phyloP scores from a whole-genome alignment of 1,139 yeast genomes.

The Blastobotrys elegans region DNA sequence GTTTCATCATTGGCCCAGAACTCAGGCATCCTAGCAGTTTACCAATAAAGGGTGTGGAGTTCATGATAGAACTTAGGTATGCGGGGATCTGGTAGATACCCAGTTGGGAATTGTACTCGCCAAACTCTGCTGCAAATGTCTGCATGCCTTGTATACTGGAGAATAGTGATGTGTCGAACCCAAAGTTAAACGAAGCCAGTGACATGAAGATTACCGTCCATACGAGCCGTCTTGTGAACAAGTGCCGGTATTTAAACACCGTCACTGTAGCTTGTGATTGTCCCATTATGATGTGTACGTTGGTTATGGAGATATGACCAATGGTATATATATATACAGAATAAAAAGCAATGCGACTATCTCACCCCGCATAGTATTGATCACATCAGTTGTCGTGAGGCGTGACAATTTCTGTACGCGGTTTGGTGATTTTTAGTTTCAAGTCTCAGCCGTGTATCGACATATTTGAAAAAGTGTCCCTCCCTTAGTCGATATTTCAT shows the following conservation, averaged over 20 bases:
- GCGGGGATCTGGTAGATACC: conserved; percentile 9
- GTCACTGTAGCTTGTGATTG: background rate
- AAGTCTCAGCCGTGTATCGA: no score
- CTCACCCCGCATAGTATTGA: no score
- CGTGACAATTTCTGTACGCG: no score
- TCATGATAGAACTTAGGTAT: conserved; percentile 14
- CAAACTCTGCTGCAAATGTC: conserved; percentile 14
- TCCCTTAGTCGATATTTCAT: no score
- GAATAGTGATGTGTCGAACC: conserved; percentile 15
- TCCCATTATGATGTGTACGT: background rate
- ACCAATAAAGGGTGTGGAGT: conserved; percentile 15
- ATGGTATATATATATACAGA: background rate
- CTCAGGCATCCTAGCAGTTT: conserved; percentile 11
- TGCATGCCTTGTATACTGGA: conserved; percentile 14
- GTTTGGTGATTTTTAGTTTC: no score
- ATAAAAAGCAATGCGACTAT: background rate
- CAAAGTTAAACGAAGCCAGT: conserved; percentile 14
- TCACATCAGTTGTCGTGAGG: no score
- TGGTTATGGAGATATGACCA: no score
- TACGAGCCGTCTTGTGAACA: conserved; percentile 8
- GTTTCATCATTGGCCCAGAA: conserved; percentile 9
- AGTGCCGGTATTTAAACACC: background rate
- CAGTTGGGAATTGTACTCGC: conserved; percentile 6
- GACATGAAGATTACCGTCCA: conserved; percentile 11
- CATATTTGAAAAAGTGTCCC: no score